These are phyloP conservation scores for Kwoniella mangroviensis DNA, from an alignment of 768 basidiomycete genomes.

Conservation along the genomic window DNA sequence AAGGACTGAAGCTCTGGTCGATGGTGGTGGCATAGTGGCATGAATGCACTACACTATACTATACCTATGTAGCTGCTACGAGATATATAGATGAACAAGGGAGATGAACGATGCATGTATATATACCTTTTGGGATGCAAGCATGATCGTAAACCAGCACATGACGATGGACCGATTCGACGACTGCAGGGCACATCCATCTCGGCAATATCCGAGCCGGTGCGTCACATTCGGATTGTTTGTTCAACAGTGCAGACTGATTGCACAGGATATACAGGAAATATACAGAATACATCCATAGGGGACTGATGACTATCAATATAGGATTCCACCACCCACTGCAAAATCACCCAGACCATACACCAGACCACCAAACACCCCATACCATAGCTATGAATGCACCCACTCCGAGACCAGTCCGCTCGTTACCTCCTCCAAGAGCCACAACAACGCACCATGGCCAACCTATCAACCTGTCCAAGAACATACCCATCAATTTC, in stretches of 20 bases:
- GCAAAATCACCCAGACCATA: slow-evolving; percentile 21
- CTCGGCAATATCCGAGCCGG: slow-evolving; percentile 13
- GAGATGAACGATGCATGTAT: background rate
- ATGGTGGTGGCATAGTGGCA: slow-evolving; percentile 31
- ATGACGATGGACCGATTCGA: background rate
- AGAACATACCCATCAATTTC: slow-evolving; percentile 65
- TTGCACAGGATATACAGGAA: too few relatives aligned
- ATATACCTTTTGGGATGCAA: background rate
- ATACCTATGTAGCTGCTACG: too few relatives aligned
- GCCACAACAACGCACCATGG: slow-evolving; percentile 77
- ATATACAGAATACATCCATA: too few relatives aligned
- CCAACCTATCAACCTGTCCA: slow-evolving; percentile 78
- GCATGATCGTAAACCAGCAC: background rate
- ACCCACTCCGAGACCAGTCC: slow-evolving; percentile 42
- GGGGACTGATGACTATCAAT: too few relatives aligned
- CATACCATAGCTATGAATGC: slow-evolving; percentile 49
- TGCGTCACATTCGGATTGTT: too few relatives aligned
- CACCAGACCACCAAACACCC: slow-evolving; percentile 48
- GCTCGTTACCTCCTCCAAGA: slow-evolving; percentile 72
- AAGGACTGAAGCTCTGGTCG: slow-evolving; percentile 43
- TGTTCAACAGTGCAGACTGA: too few relatives aligned
- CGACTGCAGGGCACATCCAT: background rate
- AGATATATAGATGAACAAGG: background rate
- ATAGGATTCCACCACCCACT: too few relatives aligned
- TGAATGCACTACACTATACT: background rate